Percentiles rank a stretch among this genome's conserved stretches.
Conservation (phyloP, 345 rosid genomes). For the Eucalyptus lansdowneana region DNA sequence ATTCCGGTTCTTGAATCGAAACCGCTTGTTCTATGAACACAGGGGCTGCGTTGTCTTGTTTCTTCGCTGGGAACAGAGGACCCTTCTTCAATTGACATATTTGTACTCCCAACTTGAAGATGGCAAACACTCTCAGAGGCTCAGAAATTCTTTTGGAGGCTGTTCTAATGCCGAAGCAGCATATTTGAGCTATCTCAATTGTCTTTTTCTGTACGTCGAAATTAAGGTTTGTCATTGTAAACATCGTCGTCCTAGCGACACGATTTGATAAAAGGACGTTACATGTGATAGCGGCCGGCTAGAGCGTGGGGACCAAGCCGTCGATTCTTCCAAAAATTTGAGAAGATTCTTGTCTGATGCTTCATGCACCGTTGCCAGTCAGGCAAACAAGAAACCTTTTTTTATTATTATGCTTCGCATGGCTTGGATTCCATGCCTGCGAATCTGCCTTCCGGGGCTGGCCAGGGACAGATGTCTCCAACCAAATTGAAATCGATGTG, state of each 20-base stretch:
- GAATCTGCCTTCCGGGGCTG: background rate
- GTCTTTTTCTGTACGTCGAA: background rate
- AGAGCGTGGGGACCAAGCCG: background rate
- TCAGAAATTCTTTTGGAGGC: background rate
- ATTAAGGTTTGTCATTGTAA: background rate
- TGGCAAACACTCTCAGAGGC: background rate
- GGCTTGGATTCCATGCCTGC: background rate
- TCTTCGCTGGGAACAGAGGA: background rate
- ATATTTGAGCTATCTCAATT: background rate
- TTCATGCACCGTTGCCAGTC: background rate
- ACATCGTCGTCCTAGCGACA: background rate
- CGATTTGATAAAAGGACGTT: background rate
- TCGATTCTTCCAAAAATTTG: background rate
- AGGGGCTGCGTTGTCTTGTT: background rate
- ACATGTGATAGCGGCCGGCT: background rate
- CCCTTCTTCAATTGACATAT: conserved; percentile 8
- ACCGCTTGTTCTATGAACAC: conserved; percentile 1
- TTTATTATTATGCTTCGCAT: background rate
- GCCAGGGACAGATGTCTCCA: background rate
- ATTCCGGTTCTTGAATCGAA: conserved; percentile 21
- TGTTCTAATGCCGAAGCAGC: background rate
- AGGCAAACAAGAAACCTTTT: background rate
- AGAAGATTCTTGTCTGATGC: background rate
- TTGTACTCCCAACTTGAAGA: background rate
- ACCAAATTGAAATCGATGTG: background rate